A percentile compares a stretch with the other conserved stretches of the same genome.
Evolutionary conservation across 2,329 filamentous ascomycete genomes (phyloP).

Genomic region (Xylariales sp.): DNA sequence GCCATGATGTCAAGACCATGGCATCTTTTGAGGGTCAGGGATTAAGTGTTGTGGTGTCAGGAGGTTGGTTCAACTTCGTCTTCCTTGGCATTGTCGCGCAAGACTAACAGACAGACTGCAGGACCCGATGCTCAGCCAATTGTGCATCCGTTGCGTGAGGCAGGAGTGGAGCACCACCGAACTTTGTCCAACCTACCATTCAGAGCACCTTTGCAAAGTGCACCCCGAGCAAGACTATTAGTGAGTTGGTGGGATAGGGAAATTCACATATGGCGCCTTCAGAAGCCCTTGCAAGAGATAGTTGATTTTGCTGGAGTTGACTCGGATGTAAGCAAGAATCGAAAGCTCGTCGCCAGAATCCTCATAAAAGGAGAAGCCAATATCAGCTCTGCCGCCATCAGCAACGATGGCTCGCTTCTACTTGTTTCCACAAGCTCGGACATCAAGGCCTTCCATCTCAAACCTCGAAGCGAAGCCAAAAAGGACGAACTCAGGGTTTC

Average conservation of each 20-base stretch:
- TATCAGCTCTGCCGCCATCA: conserved; percentile 72
- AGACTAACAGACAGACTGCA: conserved; percentile 37
- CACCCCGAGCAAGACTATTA: conserved; percentile 67
- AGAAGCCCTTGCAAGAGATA: conserved; percentile 41
- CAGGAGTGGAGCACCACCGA: conserved; percentile 74
- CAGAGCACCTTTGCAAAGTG: conserved; percentile 66
- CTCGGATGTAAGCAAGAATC: conserved; percentile 44
- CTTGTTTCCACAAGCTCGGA: conserved; percentile 70
- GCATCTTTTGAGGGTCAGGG: conserved; percentile 79
- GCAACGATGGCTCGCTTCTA: conserved; percentile 65
- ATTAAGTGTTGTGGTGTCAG: conserved; percentile 84
- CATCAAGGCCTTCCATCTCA: conserved; percentile 72
- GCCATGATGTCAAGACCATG: conserved; percentile 93
- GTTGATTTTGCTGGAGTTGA: conserved; percentile 36
- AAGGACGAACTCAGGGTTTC: conserved; percentile 63
- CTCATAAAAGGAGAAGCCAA: conserved; percentile 71
- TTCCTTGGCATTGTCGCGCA: background rate
- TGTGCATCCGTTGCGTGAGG: conserved; percentile 73
- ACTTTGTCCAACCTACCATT: conserved; percentile 82
- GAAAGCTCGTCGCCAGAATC: conserved; percentile 66
- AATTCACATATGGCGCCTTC: conserved; percentile 72
- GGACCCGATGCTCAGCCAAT: conserved; percentile 82
- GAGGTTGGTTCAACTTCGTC: conserved; percentile 54
- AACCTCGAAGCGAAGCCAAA: conserved; percentile 43
- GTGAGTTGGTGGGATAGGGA: conserved; percentile 92